A percentile compares a stretch with the other conserved stretches of the same genome.
Conservation (phyloP, 2,329 filamentous ascomycete species). For the Rugonectria rugulosa region DNA sequence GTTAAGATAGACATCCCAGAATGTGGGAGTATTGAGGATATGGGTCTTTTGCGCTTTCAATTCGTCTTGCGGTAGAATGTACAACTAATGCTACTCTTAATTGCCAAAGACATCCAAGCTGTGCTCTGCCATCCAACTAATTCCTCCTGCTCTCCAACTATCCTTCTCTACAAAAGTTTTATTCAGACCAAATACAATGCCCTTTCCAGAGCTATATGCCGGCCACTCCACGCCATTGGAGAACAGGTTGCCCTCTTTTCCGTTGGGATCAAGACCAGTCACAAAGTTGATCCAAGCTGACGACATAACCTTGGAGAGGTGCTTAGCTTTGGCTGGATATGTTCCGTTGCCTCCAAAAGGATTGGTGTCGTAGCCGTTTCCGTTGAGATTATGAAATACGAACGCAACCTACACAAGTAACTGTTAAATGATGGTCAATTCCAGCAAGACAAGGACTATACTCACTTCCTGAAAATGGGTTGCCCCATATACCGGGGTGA, state of each 20-base stretch:
- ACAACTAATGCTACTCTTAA: not conserved
- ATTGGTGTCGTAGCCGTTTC: constrained; percentile 41
- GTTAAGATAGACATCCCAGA: too few relatives aligned
- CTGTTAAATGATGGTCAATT: too few relatives aligned
- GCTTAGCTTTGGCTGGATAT: constrained; percentile 36
- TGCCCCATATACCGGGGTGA: constrained; percentile 31
- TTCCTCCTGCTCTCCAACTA: constrained; percentile 39
- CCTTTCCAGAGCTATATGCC: constrained; percentile 35
- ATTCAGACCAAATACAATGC: constrained; percentile 40
- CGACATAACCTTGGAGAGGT: constrained; percentile 39
- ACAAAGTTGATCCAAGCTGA: constrained; percentile 44
- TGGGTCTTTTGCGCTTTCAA: too few relatives aligned
- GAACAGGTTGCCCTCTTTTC: constrained; percentile 10
- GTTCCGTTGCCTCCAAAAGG: constrained; percentile 41
- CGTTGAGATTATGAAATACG: constrained; percentile 48
- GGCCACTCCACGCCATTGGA: constrained; percentile 36
- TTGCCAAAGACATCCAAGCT: constrained; percentile 39
- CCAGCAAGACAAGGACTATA: too few relatives aligned
- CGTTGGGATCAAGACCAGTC: constrained; percentile 37
- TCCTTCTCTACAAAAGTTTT: constrained; percentile 39
- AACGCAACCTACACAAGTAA: constrained; percentile 49
- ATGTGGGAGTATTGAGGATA: too few relatives aligned
- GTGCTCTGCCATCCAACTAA: constrained; percentile 41
- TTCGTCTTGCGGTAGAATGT: not conserved
- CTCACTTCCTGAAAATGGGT: constrained; percentile 49